These are phyloP conservation scores for Quercus tomentella DNA, from an alignment of 331 rosid genomes.

Conservation along the genomic window DNA sequence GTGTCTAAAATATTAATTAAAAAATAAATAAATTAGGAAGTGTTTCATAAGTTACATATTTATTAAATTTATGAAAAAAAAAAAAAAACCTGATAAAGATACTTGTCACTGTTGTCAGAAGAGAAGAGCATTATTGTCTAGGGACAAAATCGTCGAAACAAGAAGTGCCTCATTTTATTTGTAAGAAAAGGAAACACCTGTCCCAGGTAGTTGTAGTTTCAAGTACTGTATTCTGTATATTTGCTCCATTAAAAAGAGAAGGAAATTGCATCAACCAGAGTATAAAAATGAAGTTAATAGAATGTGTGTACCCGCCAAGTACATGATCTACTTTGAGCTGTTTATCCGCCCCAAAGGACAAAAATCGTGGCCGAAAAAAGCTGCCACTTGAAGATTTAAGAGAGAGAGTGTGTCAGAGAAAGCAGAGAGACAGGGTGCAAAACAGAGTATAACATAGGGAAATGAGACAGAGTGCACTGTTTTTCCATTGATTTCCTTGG, in stretches of 20 bases:
- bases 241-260: no score
- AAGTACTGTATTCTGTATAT: no score
- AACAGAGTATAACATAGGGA: not conserved
- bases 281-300: not conserved
- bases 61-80: no score
- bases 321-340: constrained; percentile 21
- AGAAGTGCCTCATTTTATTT: not conserved
- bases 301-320: constrained; percentile 25
- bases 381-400: constrained; percentile 16
- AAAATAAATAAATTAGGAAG: no score
- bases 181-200: not conserved
- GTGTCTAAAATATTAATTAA: no score
- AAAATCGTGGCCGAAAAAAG: constrained; percentile 1
- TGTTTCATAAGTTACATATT: no score
- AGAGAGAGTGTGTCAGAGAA: not conserved
- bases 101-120: not conserved
- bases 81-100: no score
- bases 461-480: constrained; percentile 1
- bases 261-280: no score
- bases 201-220: not conserved
- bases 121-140: not conserved
- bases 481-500: not conserved
- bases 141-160: not conserved
- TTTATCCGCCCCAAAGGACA: not conserved
- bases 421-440: not conserved